Conservation (phyloP, 2,329 filamentous ascomycete species). For the Epichloe sibirici region DNA sequence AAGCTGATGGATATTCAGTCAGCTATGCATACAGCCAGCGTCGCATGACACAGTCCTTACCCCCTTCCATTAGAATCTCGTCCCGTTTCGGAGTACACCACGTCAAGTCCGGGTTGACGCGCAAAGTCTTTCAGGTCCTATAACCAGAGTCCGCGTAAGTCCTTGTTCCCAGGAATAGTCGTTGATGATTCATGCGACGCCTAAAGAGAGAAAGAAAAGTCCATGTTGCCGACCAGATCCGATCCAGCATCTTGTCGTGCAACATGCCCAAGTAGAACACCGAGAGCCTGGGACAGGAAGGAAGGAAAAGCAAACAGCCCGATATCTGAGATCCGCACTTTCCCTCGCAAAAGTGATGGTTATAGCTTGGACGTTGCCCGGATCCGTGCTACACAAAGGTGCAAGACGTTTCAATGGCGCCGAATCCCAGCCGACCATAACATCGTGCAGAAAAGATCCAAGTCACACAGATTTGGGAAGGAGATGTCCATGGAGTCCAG, state of each 20-base stretch:
- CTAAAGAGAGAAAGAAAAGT: constrained; percentile 14
- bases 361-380: constrained; percentile 16
- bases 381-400: constrained; percentile 8
- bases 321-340: constrained; percentile 1
- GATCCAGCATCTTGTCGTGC: constrained; percentile 20
- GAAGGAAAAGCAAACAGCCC: constrained; percentile 8
- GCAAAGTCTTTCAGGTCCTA: constrained; percentile 99
- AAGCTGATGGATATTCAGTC: constrained; percentile 45
- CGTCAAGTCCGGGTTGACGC: constrained; percentile 88
- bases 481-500: constrained; percentile 28
- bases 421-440: constrained; percentile 9
- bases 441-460: constrained; percentile 18
- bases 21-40: not conserved
- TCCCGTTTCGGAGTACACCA: constrained; percentile 93
- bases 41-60: constrained; percentile 38
- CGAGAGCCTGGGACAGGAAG: constrained; percentile 16
- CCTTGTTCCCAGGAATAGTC: constrained; percentile 43
- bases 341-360: constrained; percentile 1
- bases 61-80: constrained; percentile 87
- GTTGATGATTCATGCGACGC: constrained; percentile 4
- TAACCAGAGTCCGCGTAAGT: constrained; percentile 73
- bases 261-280: constrained; percentile 3
- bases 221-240: constrained; percentile 20
- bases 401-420: constrained; percentile 8
- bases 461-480: constrained; percentile 17